phyloP scores from a whole-genome alignment of 345 rosid genomes.

The Hypericum perforatum region DNA sequence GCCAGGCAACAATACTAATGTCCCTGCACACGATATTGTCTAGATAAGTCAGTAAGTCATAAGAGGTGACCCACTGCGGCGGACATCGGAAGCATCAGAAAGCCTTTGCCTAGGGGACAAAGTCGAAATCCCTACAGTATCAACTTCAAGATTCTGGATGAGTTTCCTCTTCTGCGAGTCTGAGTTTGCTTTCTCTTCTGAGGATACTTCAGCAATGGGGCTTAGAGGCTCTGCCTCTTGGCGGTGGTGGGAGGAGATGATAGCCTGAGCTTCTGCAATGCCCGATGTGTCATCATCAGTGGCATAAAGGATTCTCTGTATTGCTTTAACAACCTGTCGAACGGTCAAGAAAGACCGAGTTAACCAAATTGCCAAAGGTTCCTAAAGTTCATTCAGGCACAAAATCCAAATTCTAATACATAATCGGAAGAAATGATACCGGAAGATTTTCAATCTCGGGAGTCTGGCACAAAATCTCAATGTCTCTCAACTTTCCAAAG shows the following conservation, averaged over 20 bases:
- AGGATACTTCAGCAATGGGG: slow-evolving; percentile 62
- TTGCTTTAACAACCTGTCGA: slow-evolving; percentile 66
- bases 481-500: slow-evolving; percentile 77
- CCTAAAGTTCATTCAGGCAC: background rate
- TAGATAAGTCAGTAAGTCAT: slow-evolving; percentile 47
- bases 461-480: slow-evolving; percentile 78
- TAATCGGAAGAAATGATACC: slow-evolving; percentile 25
- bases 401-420: background rate
- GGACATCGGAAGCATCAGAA: slow-evolving; percentile 85
- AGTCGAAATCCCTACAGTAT: slow-evolving; percentile 51
- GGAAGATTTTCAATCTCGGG: slow-evolving; percentile 53
- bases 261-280: slow-evolving; percentile 57
- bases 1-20: background rate
- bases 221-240: slow-evolving; percentile 40
- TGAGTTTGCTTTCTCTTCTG: slow-evolving; percentile 44
- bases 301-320: slow-evolving; percentile 71
- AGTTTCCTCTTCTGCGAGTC: slow-evolving; percentile 74
- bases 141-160: slow-evolving; percentile 64
- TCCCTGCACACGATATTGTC: too few relatives aligned
- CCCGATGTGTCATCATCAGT: slow-evolving; percentile 59
- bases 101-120: slow-evolving; percentile 83
- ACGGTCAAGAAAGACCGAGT: background rate
- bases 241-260: slow-evolving; percentile 32
- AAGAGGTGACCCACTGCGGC: slow-evolving; percentile 78
- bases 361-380: slow-evolving; percentile 1